Evolutionary conservation across 306 rosid genomes (phyloP), one percentile per base, ranked within the genome.

Genomic region (Malus sieversii): DNA sequence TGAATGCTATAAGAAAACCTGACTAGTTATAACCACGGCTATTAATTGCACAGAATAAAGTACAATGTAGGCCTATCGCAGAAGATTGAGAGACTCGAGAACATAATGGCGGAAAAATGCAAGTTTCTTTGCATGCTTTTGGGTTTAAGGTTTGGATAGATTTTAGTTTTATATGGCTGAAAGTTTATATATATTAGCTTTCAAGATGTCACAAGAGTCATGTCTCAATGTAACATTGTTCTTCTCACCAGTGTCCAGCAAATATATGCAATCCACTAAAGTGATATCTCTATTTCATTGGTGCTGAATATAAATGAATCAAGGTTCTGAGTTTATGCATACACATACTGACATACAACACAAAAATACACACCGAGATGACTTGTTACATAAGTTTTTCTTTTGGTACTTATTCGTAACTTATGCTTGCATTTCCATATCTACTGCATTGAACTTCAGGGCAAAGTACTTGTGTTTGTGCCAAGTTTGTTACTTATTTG

Each of bases 401-500:
- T 63, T 63, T 6, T 63, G 6, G 67, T 1, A 40, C 69, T 73
- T 73, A 73, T 73, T 59, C 12, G 29, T 73, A 30, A 60, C 20
- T 18, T 18, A 35, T 40, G 44, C 38, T 72, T 58, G 18, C 53
- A 23, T 38, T 9, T 60, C 35, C 23, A 14, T 35, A 72, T 53
- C 30, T 32, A 42, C 10, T 59, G 58, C 58, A 42, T 27, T 22
- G 23, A 62, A 60, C 27, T 59, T 25, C 44, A 10, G 11, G 66
- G 68, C 10, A 10, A 38, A 29, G 10, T 25, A 19, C 29, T 32
- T 30, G 16, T 75, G 23, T n/a, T 18, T 48, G 27, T 18, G n/a
- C 33, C 12, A 13, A 51, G 18, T 4, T n/a, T 48, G 68, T 71
- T 42, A 81, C 23, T 66, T 40, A 84, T 10, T 80, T 40, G 79